Conservation (phyloP, 495 filamentous ascomycete species). For the Clohesyomyces aquaticus region DNA sequence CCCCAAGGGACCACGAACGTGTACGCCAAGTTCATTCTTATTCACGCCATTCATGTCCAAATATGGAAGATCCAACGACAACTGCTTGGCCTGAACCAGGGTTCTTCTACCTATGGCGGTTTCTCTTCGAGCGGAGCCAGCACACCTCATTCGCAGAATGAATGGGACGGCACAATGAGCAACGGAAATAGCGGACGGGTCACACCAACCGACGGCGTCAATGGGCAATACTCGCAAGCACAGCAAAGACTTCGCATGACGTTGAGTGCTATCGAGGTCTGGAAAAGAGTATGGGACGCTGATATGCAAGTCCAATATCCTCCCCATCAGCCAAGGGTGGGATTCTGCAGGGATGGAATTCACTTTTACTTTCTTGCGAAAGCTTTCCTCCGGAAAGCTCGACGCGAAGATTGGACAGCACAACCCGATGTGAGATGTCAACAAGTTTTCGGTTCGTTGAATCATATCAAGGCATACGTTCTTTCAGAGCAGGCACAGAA, state of each 20-base stretch:
- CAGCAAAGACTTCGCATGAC: conserved; percentile 47
- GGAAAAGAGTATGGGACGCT: conserved; percentile 66
- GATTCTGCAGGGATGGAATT: conserved; percentile 66
- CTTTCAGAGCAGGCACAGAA: conserved; percentile 55
- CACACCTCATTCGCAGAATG: conserved; percentile 55
- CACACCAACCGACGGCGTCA: conserved; percentile 52
- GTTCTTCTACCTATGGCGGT: conserved; percentile 15
- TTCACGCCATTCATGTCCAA: conserved; percentile 60
- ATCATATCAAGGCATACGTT: conserved; percentile 60
- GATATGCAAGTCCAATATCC: conserved; percentile 68
- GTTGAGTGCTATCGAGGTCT: conserved; percentile 61
- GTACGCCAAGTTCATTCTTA: conserved; percentile 70
- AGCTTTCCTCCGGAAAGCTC: conserved; percentile 53
- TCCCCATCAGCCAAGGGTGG: conserved; percentile 57
- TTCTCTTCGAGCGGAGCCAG: conserved; percentile 45
- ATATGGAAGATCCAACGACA: conserved; percentile 33
- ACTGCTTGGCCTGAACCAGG: conserved; percentile 8
- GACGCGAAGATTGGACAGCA: conserved; percentile 52
- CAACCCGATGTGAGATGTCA: conserved; percentile 60
- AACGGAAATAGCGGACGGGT: conserved; percentile 52
- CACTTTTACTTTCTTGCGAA: conserved; percentile 69
- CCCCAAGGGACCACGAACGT: conserved; percentile 63
- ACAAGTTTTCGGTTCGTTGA: conserved; percentile 61
- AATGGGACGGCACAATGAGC: conserved; percentile 51
- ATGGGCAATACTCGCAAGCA: conserved; percentile 42